phyloP scores from a whole-genome alignment of 2,329 filamentous ascomycete species.

The Ascochyta lentis region DNA sequence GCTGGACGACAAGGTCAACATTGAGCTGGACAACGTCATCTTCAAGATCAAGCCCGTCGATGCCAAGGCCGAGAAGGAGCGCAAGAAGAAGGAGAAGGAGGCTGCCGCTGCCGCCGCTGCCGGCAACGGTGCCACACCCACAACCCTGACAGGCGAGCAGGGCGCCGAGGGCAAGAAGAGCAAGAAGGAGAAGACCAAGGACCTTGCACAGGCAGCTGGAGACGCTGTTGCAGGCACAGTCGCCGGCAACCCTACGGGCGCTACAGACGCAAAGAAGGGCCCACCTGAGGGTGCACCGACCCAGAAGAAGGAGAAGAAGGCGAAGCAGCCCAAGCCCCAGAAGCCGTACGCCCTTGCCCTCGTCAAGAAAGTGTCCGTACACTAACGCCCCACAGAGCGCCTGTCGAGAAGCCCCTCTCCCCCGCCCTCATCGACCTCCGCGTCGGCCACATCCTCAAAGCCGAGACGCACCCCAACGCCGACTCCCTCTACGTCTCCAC shows the following conservation, averaged over 20 bases:
- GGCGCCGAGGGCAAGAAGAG: constrained; percentile 53
- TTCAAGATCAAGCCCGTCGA: constrained; percentile 90
- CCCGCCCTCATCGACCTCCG: constrained; percentile 91
- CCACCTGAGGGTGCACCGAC: constrained; percentile 52
- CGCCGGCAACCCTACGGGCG: constrained; percentile 46
- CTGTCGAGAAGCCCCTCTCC: constrained; percentile 77
- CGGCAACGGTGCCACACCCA: constrained; percentile 56
- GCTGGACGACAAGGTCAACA: constrained; percentile 76
- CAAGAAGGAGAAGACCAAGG: constrained; percentile 56
- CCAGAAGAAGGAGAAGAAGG: constrained; percentile 84
- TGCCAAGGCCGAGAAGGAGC: constrained; percentile 94
- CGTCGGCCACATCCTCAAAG: constrained; percentile 96
- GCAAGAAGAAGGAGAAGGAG: constrained; percentile 94
- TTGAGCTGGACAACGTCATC: constrained; percentile 80
- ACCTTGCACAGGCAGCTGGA: constrained; percentile 61
- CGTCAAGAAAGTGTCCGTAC: neutral
- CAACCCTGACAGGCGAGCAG: constrained; percentile 42
- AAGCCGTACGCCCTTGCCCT: constrained; percentile 47
- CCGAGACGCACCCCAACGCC: constrained; percentile 92
- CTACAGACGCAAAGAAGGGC: constrained; percentile 19
- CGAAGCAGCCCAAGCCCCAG: constrained; percentile 79
- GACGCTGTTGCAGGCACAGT: constrained; percentile 58
- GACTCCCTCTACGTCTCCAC: constrained; percentile 96
- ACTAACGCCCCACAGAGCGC: constrained; percentile 48
- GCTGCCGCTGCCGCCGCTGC: constrained; percentile 59